Evolutionary conservation across 352 stramenopile genomes (phyloP), one percentile per base, ranked within the genome.

Genomic region (Pythium graminicola): DNA sequence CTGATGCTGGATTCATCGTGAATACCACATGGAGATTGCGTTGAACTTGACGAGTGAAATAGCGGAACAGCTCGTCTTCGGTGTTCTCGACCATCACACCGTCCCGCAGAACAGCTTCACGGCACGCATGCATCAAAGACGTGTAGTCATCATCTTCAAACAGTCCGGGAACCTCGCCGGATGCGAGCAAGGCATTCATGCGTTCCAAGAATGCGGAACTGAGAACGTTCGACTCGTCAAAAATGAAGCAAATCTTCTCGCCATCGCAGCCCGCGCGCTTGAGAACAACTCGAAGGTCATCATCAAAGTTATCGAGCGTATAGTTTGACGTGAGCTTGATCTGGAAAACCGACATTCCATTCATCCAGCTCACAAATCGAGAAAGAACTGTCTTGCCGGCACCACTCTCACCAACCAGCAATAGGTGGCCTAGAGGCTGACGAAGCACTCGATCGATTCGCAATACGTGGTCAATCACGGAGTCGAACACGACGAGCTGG

Each of bases 321-420:
- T 99, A 99, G 41, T 97, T 93, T 13, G 95, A 97, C 46, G 96
- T 98, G 2, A 98, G 81, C 64, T 99, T 99, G 73, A 99, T 99
- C 68, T 99, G 95, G 73, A 99, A 99, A n/a, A 99, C 97, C 17
- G 84, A 95, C 57, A 99, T 95, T 19, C 97, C 97, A 55, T 99
- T 99, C 95, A 99, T 99, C 97, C 97, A 99, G 38, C 95, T 98
- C 41, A 99, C 97, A 69, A 99, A 99, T 36, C 97, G 96, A 19
- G 93, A 98, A 3, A 99, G 72, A 28, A 99, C 95, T 23, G 97
- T 99, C 72, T 99, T 99, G 46, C 97, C 98, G 11, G 95, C 95
- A 20, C 97, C 97, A 40, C 89, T 98, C 69, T 99, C 97, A 49
- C 97, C 97, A 27, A 99, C 97, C 22, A 99, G 71, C 13, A 99